phyloP scores from a whole-genome alignment of 2,329 filamentous ascomycete species.

The Fusarium siculi region DNA sequence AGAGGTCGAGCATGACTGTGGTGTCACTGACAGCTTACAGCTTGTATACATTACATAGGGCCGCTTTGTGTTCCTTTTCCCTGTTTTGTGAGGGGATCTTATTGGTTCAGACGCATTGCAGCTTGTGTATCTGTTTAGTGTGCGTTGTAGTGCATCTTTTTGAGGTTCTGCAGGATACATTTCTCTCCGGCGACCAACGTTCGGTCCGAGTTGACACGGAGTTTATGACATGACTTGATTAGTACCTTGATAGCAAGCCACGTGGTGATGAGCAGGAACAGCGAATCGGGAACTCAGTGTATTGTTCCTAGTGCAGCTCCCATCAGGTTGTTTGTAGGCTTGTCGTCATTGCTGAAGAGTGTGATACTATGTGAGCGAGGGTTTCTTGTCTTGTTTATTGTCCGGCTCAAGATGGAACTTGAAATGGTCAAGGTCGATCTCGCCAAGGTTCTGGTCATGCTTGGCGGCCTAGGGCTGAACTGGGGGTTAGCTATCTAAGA shows the following conservation, averaged over 20 bases:
- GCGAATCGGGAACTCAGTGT: not conserved
- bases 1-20: not conserved
- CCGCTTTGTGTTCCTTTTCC: not conserved
- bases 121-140: not conserved
- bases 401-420: not conserved
- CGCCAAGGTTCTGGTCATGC: not conserved
- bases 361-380: not conserved
- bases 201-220: not conserved
- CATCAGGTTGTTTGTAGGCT: too few relatives aligned
- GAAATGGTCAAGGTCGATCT: not conserved
- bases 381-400: too few relatives aligned
- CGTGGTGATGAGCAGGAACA: constrained; percentile 4
- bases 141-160: not conserved
- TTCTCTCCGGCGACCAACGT: not conserved
- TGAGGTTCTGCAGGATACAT: not conserved
- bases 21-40: constrained; percentile 15
- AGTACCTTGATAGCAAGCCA: not conserved
- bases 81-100: not conserved
- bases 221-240: not conserved
- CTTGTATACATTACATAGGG: not conserved
- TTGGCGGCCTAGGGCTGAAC: constrained; percentile 3
- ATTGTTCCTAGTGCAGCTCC: not conserved
- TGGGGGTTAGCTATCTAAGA: not conserved
- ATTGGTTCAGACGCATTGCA: not conserved
- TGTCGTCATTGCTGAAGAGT: not conserved